phyloP scores from a whole-genome alignment of 306 rosid genomes.

The Rubus idaeus region DNA sequence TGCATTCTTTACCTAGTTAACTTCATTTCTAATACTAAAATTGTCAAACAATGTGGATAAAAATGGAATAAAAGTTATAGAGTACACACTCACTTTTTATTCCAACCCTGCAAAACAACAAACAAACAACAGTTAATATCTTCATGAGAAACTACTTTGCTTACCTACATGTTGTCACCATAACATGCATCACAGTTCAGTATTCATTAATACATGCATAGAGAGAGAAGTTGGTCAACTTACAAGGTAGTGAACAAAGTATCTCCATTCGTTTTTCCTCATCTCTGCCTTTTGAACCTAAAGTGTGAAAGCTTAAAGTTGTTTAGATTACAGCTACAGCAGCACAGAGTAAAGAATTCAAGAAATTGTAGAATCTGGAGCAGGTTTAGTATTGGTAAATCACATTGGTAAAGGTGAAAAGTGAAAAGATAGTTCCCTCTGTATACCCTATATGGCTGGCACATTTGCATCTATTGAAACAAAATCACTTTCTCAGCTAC shows the following conservation, averaged over 20 bases:
- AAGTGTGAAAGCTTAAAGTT: slow-evolving; percentile 17
- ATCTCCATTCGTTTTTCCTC: slow-evolving; percentile 83
- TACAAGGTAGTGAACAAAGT: slow-evolving; percentile 97
- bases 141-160: slow-evolving; percentile 9
- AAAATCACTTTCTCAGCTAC: neutral
- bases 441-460: neutral
- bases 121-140: slow-evolving; percentile 15
- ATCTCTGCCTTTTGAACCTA: slow-evolving; percentile 90
- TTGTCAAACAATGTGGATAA: slow-evolving; percentile 23
- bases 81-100: slow-evolving; percentile 81
- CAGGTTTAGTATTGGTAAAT: neutral
- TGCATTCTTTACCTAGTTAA: slow-evolving; percentile 21
- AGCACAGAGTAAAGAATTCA: neutral
- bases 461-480: neutral
- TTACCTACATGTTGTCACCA: neutral
- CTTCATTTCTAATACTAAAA: slow-evolving; percentile 16
- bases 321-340: neutral
- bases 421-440: neutral
- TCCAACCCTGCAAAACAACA: slow-evolving; percentile 96
- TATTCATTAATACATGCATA: neutral
- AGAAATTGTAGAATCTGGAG: neutral
- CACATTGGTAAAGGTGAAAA: neutral
- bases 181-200: neutral
- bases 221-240: slow-evolving; percentile 34
- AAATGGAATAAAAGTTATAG: slow-evolving; percentile 4